These are phyloP conservation scores for Rosellinia necatrix DNA, from an alignment of 2,329 filamentous ascomycete genomes.

Conservation along the genomic window DNA sequence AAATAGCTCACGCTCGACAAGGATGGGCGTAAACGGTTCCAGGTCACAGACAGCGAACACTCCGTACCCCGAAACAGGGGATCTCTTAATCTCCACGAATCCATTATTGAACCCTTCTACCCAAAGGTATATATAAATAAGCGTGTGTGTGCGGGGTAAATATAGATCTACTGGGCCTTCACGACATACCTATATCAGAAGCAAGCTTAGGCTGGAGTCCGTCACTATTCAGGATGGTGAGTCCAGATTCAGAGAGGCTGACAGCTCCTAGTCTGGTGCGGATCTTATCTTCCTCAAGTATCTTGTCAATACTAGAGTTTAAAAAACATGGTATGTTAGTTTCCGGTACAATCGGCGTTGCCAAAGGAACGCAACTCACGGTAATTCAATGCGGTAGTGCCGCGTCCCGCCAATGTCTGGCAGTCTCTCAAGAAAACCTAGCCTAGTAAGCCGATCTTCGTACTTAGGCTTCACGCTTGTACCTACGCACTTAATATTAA, in stretches of 20 bases:
- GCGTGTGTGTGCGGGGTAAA: not conserved
- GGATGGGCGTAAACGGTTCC: conserved; percentile 45
- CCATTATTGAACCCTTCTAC: conserved; percentile 42
- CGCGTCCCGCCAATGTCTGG: conserved; percentile 19
- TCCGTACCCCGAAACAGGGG: conserved; percentile 51
- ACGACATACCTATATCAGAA: conserved; percentile 18
- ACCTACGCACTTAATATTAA: not conserved
- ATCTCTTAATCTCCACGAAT: conserved; percentile 48
- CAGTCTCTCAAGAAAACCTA: conserved; percentile 16
- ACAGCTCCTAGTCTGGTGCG: not conserved
- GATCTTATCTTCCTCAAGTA: conserved; percentile 8
- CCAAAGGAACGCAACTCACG: not conserved
- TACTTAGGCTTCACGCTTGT: conserved; percentile 1
- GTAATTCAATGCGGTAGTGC: conserved; percentile 20
- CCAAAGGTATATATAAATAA: not conserved
- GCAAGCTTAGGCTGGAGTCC: conserved; percentile 17
- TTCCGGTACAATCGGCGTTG: not conserved
- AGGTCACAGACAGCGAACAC: conserved; percentile 51
- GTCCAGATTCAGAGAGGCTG: conserved; percentile 1
- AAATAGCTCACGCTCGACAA: conserved; percentile 52
- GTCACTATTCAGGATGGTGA: conserved; percentile 15
- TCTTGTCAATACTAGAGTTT: conserved; percentile 13
- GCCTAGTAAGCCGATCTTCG: conserved; percentile 15
- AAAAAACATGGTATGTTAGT: not conserved
- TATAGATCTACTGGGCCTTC: too few species aligned